Percentiles rank a stretch among this genome's conserved stretches.
Evolutionary conservation across 257 asterid genomes (phyloP).

Genomic region (Haberlea rhodopensis): DNA sequence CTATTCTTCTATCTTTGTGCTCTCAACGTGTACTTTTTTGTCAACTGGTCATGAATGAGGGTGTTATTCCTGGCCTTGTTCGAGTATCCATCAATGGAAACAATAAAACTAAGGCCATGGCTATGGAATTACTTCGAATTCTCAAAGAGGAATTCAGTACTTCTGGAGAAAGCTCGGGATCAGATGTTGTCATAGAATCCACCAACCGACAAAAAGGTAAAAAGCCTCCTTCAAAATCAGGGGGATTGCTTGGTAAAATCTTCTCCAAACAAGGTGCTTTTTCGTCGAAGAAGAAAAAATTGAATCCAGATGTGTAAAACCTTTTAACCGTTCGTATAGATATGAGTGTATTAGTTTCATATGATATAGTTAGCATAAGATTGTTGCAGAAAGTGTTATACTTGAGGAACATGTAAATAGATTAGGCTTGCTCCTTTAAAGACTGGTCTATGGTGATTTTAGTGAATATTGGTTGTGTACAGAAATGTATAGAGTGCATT

Average conservation of each 20-base stretch:
- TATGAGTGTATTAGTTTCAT: too few species aligned
- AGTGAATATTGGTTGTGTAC: background rate
- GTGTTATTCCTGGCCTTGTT: conserved; percentile 62
- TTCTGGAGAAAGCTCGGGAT: background rate
- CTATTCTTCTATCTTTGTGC: conserved; percentile 69
- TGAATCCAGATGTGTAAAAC: background rate
- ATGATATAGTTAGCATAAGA: background rate
- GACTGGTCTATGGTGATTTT: background rate
- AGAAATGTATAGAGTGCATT: background rate
- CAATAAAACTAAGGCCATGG: conserved; percentile 53
- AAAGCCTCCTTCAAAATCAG: conserved; percentile 32
- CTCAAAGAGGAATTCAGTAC: conserved; percentile 45
- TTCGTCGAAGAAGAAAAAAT: conserved; percentile 32
- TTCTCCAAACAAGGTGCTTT: conserved; percentile 37
- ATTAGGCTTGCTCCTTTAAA: background rate
- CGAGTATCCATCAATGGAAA: conserved; percentile 58
- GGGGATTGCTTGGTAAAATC: conserved; percentile 42
- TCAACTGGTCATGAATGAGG: conserved; percentile 67
- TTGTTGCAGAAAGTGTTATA: background rate
- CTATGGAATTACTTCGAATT: conserved; percentile 66
- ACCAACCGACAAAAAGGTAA: conserved; percentile 25
- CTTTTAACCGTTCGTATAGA: background rate
- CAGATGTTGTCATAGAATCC: background rate
- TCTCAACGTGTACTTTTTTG: conserved; percentile 45
- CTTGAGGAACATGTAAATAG: background rate